Conservation (phyloP, 768 basidiomycete species). For the Hericium erinaceus region DNA sequence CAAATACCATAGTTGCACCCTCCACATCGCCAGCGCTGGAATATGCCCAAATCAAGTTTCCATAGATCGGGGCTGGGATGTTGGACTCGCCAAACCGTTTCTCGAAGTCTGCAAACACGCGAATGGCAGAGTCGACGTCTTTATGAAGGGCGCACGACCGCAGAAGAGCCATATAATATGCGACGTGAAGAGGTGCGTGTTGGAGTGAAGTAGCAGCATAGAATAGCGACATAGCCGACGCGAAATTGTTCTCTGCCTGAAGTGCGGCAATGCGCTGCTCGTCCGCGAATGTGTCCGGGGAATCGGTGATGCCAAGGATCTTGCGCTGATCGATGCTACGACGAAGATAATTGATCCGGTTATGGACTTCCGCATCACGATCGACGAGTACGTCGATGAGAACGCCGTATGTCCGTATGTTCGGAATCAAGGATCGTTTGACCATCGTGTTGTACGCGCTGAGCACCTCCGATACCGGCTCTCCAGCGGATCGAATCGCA, state of each 20-base stretch:
- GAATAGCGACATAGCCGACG: constrained; percentile 65
- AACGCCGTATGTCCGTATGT: constrained; percentile 46
- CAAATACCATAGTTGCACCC: constrained; percentile 51
- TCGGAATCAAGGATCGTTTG: constrained; percentile 50
- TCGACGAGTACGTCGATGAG: constrained; percentile 54
- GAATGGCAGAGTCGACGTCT: constrained; percentile 51
- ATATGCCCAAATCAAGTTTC: constrained; percentile 51
- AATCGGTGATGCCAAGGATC: constrained; percentile 26
- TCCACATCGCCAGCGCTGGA: constrained; percentile 39
- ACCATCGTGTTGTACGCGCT: constrained; percentile 71
- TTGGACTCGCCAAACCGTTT: constrained; percentile 22
- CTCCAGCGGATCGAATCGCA: constrained; percentile 35
- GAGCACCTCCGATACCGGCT: constrained; percentile 47
- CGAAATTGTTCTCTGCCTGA: constrained; percentile 58
- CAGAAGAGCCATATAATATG: constrained; percentile 46
- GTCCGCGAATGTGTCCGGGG: constrained; percentile 23
- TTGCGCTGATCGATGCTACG: constrained; percentile 32
- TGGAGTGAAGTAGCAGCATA: constrained; percentile 36
- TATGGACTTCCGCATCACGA: constrained; percentile 58
- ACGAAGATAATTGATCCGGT: constrained; percentile 21
- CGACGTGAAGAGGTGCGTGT: constrained; percentile 14
- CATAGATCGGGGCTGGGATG: constrained; percentile 33
- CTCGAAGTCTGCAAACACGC: constrained; percentile 58
- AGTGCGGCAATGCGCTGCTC: constrained; percentile 35
- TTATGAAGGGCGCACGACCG: constrained; percentile 50